Evolutionary conservation across 2,329 filamentous ascomycete genomes (phyloP).

Genomic region (Hypoxylon sp.): DNA sequence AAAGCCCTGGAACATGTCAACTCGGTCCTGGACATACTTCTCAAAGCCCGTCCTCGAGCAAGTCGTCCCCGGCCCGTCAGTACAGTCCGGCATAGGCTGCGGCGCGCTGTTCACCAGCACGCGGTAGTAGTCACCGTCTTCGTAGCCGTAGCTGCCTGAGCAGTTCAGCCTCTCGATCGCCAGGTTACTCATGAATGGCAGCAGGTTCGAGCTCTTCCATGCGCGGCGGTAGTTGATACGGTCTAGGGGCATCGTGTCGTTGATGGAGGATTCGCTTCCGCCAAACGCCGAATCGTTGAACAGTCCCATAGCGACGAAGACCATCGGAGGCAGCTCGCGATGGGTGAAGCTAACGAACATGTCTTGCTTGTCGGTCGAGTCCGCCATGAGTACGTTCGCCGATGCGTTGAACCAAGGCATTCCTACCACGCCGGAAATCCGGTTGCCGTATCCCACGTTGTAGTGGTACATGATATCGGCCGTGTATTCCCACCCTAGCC

Average conservation of each 20-base stretch:
- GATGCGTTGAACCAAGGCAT: conserved; percentile 73
- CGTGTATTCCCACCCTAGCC: conserved; percentile 72
- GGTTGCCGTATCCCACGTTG: conserved; percentile 70
- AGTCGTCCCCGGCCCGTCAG: conserved; percentile 53
- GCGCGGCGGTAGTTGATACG: conserved; percentile 68
- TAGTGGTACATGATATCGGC: conserved; percentile 71
- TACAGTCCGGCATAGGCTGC: conserved; percentile 52
- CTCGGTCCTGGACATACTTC: conserved; percentile 50
- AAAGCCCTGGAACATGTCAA: conserved; percentile 51
- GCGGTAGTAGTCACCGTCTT: conserved; percentile 59
- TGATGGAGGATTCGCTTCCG: conserved; percentile 58
- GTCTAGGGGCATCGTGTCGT: conserved; percentile 70
- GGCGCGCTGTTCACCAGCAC: conserved; percentile 55
- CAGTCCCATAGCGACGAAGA: conserved; percentile 71
- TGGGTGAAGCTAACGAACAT: conserved; percentile 75
- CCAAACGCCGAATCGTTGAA: conserved; percentile 72
- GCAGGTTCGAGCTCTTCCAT: conserved; percentile 68
- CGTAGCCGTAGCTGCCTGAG: conserved; percentile 61
- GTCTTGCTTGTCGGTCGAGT: conserved; percentile 55
- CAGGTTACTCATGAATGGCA: conserved; percentile 72
- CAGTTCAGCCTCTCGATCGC: conserved; percentile 72
- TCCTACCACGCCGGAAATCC: conserved; percentile 64
- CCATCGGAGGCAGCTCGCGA: conserved; percentile 71
- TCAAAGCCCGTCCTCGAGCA: conserved; percentile 53
- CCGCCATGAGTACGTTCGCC: conserved; percentile 56